These are phyloP conservation scores for Chaetomium strumarium DNA, from an alignment of 2,329 filamentous ascomycete genomes.

Conservation along the genomic window DNA sequence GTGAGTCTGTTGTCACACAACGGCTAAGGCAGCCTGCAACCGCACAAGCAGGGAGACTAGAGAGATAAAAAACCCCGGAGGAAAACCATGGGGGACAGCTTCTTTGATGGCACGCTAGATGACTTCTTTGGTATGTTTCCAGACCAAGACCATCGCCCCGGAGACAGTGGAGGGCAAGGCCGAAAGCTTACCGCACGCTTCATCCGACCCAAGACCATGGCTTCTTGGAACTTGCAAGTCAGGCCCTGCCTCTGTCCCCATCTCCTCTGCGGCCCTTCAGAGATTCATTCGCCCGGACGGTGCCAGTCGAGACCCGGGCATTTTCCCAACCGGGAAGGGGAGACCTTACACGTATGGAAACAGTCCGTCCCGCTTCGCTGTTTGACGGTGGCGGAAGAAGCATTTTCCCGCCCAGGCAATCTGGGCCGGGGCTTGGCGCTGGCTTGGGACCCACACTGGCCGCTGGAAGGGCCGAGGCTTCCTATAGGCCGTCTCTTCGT, in stretches of 20 bases:
- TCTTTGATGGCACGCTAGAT: conserved; percentile 14
- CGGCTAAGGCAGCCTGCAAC: too few species aligned
- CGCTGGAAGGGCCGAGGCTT: too few species aligned
- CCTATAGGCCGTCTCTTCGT: conserved; percentile 5
- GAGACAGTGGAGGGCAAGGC: neutral
- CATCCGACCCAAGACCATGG: neutral
- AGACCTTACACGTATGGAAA: neutral
- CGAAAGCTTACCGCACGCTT: neutral
- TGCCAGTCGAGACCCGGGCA: neutral
- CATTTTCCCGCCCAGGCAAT: neutral
- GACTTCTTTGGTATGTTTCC: conserved; percentile 15
- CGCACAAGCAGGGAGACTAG: too few species aligned
- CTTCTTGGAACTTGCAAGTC: neutral
- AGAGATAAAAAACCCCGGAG: neutral
- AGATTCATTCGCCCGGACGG: neutral
- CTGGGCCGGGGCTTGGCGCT: neutral
- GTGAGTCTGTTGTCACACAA: too few species aligned
- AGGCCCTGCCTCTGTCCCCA: neutral
- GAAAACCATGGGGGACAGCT: conserved; percentile 16
- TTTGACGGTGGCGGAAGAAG: neutral
- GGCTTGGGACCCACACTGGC: conserved; percentile 7
- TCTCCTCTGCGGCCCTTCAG: neutral
- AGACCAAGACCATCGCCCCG: neutral
- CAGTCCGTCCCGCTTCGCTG: neutral
- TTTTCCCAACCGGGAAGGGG: neutral